Evolutionary conservation across 129 eudicot genomes (phyloP).

Genomic region (Cynara cardunculus): DNA sequence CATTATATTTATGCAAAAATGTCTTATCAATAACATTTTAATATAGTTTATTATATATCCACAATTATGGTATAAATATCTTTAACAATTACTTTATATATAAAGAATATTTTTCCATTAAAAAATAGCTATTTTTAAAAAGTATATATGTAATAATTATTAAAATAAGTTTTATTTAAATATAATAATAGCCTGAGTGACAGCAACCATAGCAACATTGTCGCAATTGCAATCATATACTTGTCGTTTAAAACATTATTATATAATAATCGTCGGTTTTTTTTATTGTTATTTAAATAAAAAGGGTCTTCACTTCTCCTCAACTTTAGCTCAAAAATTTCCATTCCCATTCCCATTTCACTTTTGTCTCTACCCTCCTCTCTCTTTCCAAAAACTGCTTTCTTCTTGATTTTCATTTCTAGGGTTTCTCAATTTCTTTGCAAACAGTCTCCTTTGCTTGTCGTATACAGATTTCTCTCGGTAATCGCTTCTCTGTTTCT

Average conservation of each 20-base stretch:
- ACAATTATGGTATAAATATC: neutral
- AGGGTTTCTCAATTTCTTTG: constrained; percentile 40
- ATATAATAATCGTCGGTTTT: neutral
- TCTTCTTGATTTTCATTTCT: constrained; percentile 38
- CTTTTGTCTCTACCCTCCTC: constrained; percentile 47
- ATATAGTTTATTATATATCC: neutral
- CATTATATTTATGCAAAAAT: too few species aligned
- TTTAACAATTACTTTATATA: too few species aligned
- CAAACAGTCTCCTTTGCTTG: neutral
- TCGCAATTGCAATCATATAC: neutral
- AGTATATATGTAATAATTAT: too few species aligned
- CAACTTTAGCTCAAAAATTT: constrained; percentile 45
- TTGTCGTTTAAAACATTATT: neutral
- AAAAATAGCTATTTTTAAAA: too few species aligned
- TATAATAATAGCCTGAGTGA: neutral
- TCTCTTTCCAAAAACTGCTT: constrained; percentile 25
- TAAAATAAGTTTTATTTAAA: neutral
- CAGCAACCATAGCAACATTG: neutral
- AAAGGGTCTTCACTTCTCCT: constrained; percentile 21
- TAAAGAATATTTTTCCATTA: neutral
- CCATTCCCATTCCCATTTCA: constrained; percentile 28
- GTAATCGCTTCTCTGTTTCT: neutral
- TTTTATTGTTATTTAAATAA: neutral
- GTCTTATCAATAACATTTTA: too few species aligned
- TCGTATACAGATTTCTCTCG: neutral